Base-by-base conservation (phyloP, 1,139 yeast genomes). In the Geotrichum macrosporum region DNA sequence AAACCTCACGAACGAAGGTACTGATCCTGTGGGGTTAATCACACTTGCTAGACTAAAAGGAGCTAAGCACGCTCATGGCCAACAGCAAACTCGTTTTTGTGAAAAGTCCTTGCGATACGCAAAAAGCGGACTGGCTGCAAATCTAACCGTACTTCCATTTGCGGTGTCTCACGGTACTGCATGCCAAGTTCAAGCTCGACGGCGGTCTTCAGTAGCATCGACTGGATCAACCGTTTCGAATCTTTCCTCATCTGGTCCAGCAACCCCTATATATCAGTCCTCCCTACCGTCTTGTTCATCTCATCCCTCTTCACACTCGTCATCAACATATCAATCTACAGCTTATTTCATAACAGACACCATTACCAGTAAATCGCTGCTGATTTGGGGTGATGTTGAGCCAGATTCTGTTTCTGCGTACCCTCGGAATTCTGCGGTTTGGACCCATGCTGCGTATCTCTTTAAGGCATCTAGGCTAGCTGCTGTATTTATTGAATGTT, bases 331-430 rank as follows among this genome's bases (percentile, higher is more conserved):
- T 51, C 55, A 61, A 21, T 71, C 77, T 35, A 74, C 81, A 16
- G 79, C 82, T 8, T 82, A 70, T 58, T 64, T 81, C 20, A 61
- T 82, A 31, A 57, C 67, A n/a, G 68, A 75, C 58, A 50, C 56
- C 2, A 34, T 46, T 0, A 56, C 67, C 1, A 55, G 63, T n/a
- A 56, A 68, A n/a, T 64, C 67, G 31, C 45, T 84, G 3, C 62
- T 84, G n/a, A 64, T 83, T 3, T 85, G 85, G 71, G 96, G 96
- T 1, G 95, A 86, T 61, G 78, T 84, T 46, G 95, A 86, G 61
- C 75, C 85, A 39, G 94, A 84, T 61, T 32, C 59, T 3, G 62
- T 71, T 0, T 75, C 83, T 9, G 59, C 64, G 1, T 55, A 66
- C 5, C 58, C 69, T 19, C 67, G 68, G 9, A 81, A 84, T 57